Evolutionary conservation across 257 asterid genomes (phyloP).

Genomic region (Solanum arcanum): DNA sequence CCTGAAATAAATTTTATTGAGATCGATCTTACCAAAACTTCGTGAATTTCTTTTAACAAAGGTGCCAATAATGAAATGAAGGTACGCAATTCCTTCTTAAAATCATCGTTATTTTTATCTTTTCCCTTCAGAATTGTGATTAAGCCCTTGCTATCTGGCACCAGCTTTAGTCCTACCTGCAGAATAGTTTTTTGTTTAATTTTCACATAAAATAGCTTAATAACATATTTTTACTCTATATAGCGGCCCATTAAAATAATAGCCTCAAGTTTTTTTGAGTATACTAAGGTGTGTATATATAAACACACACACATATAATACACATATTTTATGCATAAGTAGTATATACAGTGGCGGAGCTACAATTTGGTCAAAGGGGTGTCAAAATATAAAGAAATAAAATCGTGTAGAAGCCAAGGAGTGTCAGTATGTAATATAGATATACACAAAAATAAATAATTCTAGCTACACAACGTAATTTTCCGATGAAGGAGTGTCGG

Average conservation of each 20-base stretch:
- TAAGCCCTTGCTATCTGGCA: slow-evolving; percentile 48
- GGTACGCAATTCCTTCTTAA: slow-evolving; percentile 40
- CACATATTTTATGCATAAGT: background rate
- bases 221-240: background rate
- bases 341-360: background rate
- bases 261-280: background rate
- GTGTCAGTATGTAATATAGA: too few species aligned
- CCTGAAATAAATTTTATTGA: background rate
- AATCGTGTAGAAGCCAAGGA: too few species aligned
- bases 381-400: too few species aligned
- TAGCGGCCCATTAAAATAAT: background rate
- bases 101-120: slow-evolving; percentile 32
- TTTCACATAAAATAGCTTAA: background rate
- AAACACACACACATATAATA: background rate
- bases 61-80: slow-evolving; percentile 46
- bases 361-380: too few species aligned
- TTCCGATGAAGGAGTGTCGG: too few species aligned
- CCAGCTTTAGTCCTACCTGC: slow-evolving; percentile 68
- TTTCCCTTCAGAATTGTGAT: slow-evolving; percentile 41
- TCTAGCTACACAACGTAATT: too few species aligned
- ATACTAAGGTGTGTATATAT: background rate
- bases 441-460: too few species aligned
- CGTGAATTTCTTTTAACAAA: slow-evolving; percentile 35
- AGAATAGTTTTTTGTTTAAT: background rate
- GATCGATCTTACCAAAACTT: slow-evolving; percentile 42